Conservation (phyloP, 176 grass and related monocot genomes). For the Carex scoparia region DNA sequence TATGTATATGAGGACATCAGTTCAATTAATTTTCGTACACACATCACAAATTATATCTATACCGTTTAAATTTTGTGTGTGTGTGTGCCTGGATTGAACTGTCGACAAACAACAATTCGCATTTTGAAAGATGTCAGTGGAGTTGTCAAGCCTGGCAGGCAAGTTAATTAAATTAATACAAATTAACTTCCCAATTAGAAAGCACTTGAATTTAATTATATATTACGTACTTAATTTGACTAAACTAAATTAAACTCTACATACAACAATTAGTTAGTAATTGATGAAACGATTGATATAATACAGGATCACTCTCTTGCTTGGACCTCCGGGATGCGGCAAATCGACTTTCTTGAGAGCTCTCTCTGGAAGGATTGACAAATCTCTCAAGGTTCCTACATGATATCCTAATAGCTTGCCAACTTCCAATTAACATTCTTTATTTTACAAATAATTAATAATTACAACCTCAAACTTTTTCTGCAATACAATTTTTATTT, state of each 20-base stretch:
- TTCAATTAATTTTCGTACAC: neutral
- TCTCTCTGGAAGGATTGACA: constrained; percentile 55
- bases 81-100: neutral
- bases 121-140: constrained; percentile 31
- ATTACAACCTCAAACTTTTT: neutral
- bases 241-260: neutral
- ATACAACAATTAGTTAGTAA: neutral
- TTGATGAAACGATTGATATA: neutral
- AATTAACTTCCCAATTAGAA: neutral
- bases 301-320: constrained; percentile 71
- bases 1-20: neutral
- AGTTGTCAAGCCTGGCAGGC: neutral
- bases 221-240: neutral
- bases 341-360: constrained; percentile 69
- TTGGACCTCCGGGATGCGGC: constrained; percentile 72
- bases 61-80: neutral
- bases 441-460: neutral
- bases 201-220: neutral
- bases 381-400: constrained; percentile 43
- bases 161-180: constrained; percentile 13
- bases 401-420: neutral
- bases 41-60: neutral
- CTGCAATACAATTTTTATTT: neutral
- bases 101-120: neutral
- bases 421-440: neutral